phyloP scores from a whole-genome alignment of 2,329 filamentous ascomycete genomes.

The Ceratocystis destructans region DNA sequence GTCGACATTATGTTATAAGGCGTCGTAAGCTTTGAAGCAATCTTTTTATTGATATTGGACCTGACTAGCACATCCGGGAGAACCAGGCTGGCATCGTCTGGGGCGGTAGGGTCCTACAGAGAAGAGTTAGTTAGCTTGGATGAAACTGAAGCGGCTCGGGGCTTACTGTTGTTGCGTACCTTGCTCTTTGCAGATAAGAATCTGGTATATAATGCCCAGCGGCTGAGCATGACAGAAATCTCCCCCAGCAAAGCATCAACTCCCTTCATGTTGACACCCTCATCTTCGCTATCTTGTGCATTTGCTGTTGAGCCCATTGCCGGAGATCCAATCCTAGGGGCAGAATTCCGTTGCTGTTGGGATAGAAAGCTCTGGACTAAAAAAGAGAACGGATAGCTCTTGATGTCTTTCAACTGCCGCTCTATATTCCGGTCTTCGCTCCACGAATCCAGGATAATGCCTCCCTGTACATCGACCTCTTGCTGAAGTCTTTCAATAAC shows the following conservation, averaged over 20 bases:
- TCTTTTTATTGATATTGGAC: constrained; percentile 69
- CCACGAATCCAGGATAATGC: constrained; percentile 92
- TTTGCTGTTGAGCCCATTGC: constrained; percentile 40
- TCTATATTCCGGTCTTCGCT: constrained; percentile 75
- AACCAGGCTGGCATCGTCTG: constrained; percentile 43
- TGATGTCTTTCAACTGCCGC: constrained; percentile 82
- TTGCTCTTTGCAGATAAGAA: constrained; percentile 80
- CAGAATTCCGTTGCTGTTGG: constrained; percentile 48
- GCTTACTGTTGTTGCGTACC: constrained; percentile 38
- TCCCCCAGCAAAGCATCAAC: constrained; percentile 78
- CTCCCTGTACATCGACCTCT: constrained; percentile 91
- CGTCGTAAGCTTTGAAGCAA: constrained; percentile 55
- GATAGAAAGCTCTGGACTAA: constrained; percentile 86
- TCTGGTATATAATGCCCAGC: constrained; percentile 83
- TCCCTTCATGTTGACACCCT: constrained; percentile 92
- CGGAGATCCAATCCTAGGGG: constrained; percentile 62
- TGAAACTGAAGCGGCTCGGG: not conserved
- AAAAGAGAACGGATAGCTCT: constrained; percentile 95
- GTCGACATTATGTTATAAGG: constrained; percentile 88
- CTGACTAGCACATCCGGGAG: constrained; percentile 63
- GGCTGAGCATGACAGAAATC: constrained; percentile 78
- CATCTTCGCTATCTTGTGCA: constrained; percentile 62
- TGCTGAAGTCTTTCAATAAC: constrained; percentile 87
- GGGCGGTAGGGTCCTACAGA: constrained; percentile 35
- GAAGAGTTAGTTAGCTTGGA: constrained; percentile 19